Evolutionary conservation across 2,329 filamentous ascomycete species (phyloP), one percentile per base, ranked within the genome.

Genomic region (Chrysoporthe austroafricana): DNA sequence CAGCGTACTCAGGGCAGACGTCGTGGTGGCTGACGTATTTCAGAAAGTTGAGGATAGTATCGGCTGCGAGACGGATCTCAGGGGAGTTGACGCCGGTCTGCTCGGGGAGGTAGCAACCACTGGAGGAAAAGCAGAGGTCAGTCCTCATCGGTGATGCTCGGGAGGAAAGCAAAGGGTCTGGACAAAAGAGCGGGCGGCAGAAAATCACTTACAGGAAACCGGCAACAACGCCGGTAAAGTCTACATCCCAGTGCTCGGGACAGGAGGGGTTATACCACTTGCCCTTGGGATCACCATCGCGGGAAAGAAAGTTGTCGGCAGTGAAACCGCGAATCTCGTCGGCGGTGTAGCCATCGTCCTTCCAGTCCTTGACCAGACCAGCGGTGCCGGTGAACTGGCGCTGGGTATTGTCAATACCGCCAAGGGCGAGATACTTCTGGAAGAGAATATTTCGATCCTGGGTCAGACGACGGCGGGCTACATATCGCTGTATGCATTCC

Each of bases 21-120:
- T 91, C 86, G 74, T 98, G 94, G 69, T 91, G 87, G 11, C 94
- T 83, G 0, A 98, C 83, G 72, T 97, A 99, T 71, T 93, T 92
- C 71, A 97, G 87, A 75, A 98, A 98, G 75, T 96, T 97, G 69
- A 88, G 87, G 52, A 97, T 83, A 0, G 96, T 87, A 44, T 86
- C 84, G 26, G 90, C 87, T 3, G 88, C 88, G 7, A 84, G 78
- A n/a, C 85, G 79, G 70, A 94, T 84, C 14, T 84, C 78, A 0
- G 79, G 76, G 18, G 79, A 82, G 14, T 88, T 85, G 61, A 87
- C 86, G 21, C 86, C 83, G 48, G 87, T 86, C 48, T 86, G 80
- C 36, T 80, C 80, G 0, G 86, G 84, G 6, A 91, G 84, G 54
- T 83, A 84, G 5, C 83, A 82, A 16, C 88, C 88, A 58, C 86